A percentile compares a stretch with the other conserved stretches of the same genome.
Conservation (phyloP, 2,329 filamentous ascomycete genomes). For the Neopestalotiopsis clavispora region DNA sequence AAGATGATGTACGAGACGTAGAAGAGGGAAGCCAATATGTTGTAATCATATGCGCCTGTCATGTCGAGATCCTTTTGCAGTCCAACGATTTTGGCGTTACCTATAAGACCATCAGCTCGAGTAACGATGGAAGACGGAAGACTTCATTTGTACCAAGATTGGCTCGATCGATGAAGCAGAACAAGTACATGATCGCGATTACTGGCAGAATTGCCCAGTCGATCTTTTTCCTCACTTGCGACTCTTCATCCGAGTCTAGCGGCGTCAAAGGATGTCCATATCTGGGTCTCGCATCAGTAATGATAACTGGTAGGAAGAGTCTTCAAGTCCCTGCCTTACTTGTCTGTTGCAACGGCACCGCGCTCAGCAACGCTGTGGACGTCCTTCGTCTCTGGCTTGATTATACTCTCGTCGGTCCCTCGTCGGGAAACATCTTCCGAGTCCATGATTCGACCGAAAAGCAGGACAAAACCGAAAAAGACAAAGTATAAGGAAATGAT, state of each 20-base stretch:
- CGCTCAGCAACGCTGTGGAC: conserved; percentile 41
- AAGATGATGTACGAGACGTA: conserved; percentile 77
- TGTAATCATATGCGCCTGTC: conserved; percentile 67
- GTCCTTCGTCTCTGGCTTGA: conserved; percentile 23
- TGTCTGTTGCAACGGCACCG: conserved; percentile 52
- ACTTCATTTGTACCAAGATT: conserved; percentile 62
- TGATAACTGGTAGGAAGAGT: neutral
- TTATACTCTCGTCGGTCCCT: neutral
- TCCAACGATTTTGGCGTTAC: conserved; percentile 71
- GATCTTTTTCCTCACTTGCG: conserved; percentile 62
- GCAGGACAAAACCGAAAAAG: neutral
- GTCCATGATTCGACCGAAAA: neutral
- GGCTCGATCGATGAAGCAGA: conserved; percentile 73
- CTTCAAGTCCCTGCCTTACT: conserved; percentile 34
- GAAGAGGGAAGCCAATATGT: conserved; percentile 69
- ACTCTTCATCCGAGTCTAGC: conserved; percentile 62
- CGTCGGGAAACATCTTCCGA: neutral
- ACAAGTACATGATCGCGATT: conserved; percentile 67
- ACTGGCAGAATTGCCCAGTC: conserved; percentile 68
- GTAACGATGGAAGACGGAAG: neutral
- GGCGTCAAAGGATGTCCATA: conserved; percentile 54
- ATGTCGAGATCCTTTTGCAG: conserved; percentile 66
- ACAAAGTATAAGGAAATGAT: neutral
- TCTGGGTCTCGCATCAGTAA: conserved; percentile 31
- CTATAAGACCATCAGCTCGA: conserved; percentile 38